Conservation (phyloP, 805 yeast species). For the Kockiozyma suomiensis region DNA sequence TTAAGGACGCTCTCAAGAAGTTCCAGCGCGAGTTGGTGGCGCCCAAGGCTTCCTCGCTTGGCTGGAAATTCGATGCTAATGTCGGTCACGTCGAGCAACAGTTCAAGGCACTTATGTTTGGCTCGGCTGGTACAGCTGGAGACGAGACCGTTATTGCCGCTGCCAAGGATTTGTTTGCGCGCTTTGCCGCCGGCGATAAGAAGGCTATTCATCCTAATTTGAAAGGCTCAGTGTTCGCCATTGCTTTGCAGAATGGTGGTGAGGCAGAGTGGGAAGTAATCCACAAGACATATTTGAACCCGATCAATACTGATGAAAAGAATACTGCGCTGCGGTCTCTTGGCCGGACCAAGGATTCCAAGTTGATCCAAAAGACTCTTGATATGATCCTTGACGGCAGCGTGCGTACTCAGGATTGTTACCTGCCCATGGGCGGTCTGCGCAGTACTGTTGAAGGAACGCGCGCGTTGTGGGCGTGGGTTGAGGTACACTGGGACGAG, state of each 20-base stretch:
- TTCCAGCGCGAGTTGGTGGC: constrained; percentile 59
- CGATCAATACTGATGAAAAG: constrained; percentile 67
- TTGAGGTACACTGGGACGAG: constrained; percentile 68
- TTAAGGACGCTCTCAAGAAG: constrained; percentile 47
- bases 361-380: constrained; percentile 59
- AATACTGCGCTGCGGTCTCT: constrained; percentile 67
- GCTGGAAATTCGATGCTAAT: constrained; percentile 67
- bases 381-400: constrained; percentile 59
- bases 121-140: constrained; percentile 42
- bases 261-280: constrained; percentile 64
- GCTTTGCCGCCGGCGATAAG: constrained; percentile 63
- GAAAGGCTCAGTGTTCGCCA: constrained; percentile 62
- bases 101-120: constrained; percentile 61
- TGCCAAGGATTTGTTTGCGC: constrained; percentile 51
- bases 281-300: constrained; percentile 60
- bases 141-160: constrained; percentile 42
- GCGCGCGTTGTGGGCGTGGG: constrained; percentile 73
- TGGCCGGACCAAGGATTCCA: constrained; percentile 61
- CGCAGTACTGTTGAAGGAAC: constrained; percentile 65
- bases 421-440: constrained; percentile 76
- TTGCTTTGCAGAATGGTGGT: constrained; percentile 70
- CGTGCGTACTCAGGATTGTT: constrained; percentile 68
- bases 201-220: constrained; percentile 74
- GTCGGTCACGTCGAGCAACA: constrained; percentile 60
- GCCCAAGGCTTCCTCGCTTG: constrained; percentile 57